These are phyloP conservation scores for Picea abies DNA, from an alignment of 83 land plant genomes.

Conservation along the genomic window DNA sequence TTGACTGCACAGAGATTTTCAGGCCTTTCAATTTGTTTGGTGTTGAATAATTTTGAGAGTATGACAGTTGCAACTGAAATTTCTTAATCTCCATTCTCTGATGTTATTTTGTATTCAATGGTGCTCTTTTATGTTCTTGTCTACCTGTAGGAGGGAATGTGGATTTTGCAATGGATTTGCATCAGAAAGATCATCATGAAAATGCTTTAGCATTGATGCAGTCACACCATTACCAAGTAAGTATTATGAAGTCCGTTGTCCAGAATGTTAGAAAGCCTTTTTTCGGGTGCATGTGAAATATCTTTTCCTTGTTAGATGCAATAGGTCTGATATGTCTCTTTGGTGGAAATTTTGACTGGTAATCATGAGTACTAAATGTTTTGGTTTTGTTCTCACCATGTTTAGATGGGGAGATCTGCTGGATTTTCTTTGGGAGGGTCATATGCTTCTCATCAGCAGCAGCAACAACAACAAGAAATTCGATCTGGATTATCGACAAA, in stretches of 20 bases:
- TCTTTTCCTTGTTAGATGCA: not conserved
- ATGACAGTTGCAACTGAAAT: not conserved
- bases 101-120: not conserved
- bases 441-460: conserved; percentile 36
- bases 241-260: not conserved
- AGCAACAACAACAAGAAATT: conserved; percentile 35
- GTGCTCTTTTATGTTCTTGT: not conserved
- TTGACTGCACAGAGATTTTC: not conserved
- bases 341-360: not conserved
- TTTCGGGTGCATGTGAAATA: not conserved
- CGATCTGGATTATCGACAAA: conserved; percentile 21
- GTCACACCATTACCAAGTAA: conserved; percentile 44
- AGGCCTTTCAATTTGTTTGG: not conserved
- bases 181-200: conserved; percentile 44
- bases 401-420: conserved; percentile 42
- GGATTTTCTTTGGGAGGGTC: conserved; percentile 48
- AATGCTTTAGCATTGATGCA: conserved; percentile 33
- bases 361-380: not conserved
- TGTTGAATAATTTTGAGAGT: not conserved
- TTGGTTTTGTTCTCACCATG: not conserved
- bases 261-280: not conserved
- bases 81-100: not conserved
- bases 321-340: not conserved
- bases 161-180: conserved; percentile 38
- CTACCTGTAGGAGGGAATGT: conserved; percentile 30